Evolutionary conservation across 176 grass and related monocot genomes (phyloP), one percentile per base, ranked within the genome.

Genomic region (Bonia amplexicaulis): DNA sequence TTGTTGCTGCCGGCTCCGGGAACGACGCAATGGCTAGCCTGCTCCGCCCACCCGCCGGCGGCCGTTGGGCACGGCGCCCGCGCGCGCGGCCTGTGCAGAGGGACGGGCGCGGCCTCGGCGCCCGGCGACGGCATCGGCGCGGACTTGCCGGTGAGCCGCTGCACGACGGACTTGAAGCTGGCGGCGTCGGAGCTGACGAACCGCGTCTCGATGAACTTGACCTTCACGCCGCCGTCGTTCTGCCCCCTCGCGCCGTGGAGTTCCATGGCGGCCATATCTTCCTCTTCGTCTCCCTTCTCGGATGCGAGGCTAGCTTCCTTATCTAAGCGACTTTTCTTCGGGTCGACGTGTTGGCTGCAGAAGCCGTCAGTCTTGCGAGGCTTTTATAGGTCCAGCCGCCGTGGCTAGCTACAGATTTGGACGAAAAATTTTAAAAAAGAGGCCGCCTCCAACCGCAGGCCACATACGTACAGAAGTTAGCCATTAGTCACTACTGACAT

Each of bases 201-300:
- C 73, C 71, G 91, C 71, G 93, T 93, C 91, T 95, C 91, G 88
- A 95, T 89, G 83, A 92, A 67, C 80, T 90, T 93, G 42, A 95
- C 86, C 84, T 91, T 95, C 23, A 91, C 88, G 22, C 76, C 72
- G 26, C 49, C 68, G 48, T 20, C 33, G 9, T 71, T 40, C 39
- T 46, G 60, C 67, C 26, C 59, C 69, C 71, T 77, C 49, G 63
- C 66, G 20, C 71, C 63, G 26, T 89, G 59, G 15, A 84, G 26
- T 39, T 77, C 79, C 90, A 86, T 82, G 42, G 58, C 44, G 82
- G 62, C 31, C 68, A 51, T 58, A 6, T 35, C 31, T 0, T n/a
- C 13, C 25, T 46, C 35, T 19, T 12, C 26, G 53, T 46, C 11
- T 15, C 59, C 68, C 63, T 3, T 53, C 11, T 16, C 19, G 17